Conservation (phyloP, 208 protist species). For the Spongospora subterranea region DNA sequence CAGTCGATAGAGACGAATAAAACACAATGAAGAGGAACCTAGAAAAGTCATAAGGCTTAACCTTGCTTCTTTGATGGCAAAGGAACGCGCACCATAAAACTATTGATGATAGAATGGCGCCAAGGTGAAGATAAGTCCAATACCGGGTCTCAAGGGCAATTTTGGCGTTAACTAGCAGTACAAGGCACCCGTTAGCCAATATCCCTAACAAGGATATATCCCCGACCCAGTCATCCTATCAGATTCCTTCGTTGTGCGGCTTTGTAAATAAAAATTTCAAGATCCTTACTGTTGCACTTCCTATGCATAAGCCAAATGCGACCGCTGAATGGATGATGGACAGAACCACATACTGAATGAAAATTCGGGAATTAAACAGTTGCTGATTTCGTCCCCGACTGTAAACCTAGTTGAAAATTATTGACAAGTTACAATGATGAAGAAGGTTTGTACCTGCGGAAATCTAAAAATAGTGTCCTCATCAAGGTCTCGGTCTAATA, state of each 20-base stretch:
- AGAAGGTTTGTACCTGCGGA: neutral
- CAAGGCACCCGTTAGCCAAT: constrained; percentile 50
- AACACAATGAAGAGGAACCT: constrained; percentile 32
- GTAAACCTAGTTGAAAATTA: neutral
- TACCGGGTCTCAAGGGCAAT: constrained; percentile 51
- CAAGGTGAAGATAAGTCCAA: constrained; percentile 46
- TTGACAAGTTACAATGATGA: neutral
- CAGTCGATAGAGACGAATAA: neutral
- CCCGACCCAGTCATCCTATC: neutral
- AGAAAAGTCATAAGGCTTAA: neutral
- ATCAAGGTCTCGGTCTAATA: constrained; percentile 57
- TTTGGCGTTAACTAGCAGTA: constrained; percentile 54
- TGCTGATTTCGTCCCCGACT: neutral
- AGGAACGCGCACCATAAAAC: constrained; percentile 11
- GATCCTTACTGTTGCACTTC: neutral
- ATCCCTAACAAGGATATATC: constrained; percentile 3
- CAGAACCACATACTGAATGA: constrained; percentile 27
- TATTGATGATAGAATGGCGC: constrained; percentile 40
- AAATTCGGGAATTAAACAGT: neutral
- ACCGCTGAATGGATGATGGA: constrained; percentile 25
- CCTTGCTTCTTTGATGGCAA: neutral
- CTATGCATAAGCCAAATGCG: constrained; percentile 42
- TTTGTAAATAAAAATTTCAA: neutral
- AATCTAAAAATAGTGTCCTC: constrained; percentile 27
- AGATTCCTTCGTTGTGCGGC: neutral